phyloP scores from a whole-genome alignment of 1,284 basidiomycete genomes.

The Schizophyllum amplum region DNA sequence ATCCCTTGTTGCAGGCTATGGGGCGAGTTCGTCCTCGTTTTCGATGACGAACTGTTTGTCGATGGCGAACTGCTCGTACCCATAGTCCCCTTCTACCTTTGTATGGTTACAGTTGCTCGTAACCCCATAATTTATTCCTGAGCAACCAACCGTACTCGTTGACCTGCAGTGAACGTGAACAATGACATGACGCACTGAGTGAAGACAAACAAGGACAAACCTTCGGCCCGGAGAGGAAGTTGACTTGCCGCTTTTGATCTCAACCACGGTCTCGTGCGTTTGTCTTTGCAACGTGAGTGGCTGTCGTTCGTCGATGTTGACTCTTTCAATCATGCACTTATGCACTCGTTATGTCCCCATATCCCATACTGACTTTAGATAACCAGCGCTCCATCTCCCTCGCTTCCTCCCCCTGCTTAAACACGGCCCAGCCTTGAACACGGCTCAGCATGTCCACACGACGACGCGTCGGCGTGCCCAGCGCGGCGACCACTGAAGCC shows the following conservation, averaged over 20 bases:
- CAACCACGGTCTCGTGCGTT: background rate
- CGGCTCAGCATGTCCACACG: constrained; percentile 49
- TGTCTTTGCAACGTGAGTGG: background rate
- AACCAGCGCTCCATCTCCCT: background rate
- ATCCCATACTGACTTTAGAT: background rate
- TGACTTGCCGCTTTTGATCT: background rate
- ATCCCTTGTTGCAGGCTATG: too few species aligned
- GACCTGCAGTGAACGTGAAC: too few species aligned
- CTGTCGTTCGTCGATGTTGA: background rate
- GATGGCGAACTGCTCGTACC: too few species aligned
- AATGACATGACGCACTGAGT: too few species aligned
- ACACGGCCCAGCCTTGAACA: background rate
- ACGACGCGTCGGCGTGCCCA: constrained; percentile 61
- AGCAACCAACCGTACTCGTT: too few species aligned
- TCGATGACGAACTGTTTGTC: too few species aligned
- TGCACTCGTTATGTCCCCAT: background rate
- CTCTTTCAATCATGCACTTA: too few species aligned
- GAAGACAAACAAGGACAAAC: too few species aligned
- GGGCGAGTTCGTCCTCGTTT: too few species aligned
- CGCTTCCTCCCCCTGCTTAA: background rate
- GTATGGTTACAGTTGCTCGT: too few species aligned
- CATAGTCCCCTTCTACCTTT: too few species aligned
- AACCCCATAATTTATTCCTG: too few species aligned
- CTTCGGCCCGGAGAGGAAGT: background rate
- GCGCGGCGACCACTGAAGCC: constrained; percentile 65